phyloP scores from a whole-genome alignment of 257 asterid genomes.

The Verbascum thapsus region DNA sequence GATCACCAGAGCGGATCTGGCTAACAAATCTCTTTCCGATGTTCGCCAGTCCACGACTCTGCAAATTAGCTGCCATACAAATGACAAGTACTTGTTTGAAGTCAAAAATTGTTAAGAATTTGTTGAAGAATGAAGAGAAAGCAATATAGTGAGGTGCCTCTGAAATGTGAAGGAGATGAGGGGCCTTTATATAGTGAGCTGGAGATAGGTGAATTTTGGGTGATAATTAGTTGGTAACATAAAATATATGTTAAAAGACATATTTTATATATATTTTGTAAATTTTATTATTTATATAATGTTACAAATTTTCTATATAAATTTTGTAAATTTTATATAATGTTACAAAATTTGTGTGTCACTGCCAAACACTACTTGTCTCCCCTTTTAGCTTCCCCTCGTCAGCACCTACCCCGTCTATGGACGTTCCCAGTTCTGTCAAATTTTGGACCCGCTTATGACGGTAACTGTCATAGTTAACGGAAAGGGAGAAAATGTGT shows the following conservation, averaged over 20 bases:
- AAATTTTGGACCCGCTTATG: slow-evolving; percentile 27
- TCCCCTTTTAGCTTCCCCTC: too few species aligned
- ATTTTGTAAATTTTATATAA: too few species aligned
- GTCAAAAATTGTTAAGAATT: too few species aligned
- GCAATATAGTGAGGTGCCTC: background rate
- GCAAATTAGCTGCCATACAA: slow-evolving; percentile 69
- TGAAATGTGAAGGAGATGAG: slow-evolving; percentile 26
- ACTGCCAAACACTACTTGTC: too few species aligned
- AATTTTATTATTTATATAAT: too few species aligned
- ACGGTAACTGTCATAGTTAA: slow-evolving; percentile 33
- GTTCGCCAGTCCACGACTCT: slow-evolving; percentile 44
- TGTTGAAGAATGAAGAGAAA: slow-evolving; percentile 17
- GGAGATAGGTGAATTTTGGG: too few species aligned
- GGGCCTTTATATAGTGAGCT: slow-evolving; percentile 29
- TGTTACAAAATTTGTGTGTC: background rate
- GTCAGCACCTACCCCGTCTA: slow-evolving; percentile 36
- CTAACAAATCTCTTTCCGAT: slow-evolving; percentile 49
- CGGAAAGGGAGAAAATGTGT: slow-evolving; percentile 24
- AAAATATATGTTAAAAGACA: too few species aligned
- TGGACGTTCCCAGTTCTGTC: too few species aligned
- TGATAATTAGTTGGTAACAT: too few species aligned
- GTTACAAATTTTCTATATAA: too few species aligned
- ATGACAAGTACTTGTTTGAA: background rate
- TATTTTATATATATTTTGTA: too few species aligned
- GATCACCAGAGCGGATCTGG: slow-evolving; percentile 36